Conservation (phyloP, 2,329 filamentous ascomycete species). For the Aspergillus tubingensis region DNA sequence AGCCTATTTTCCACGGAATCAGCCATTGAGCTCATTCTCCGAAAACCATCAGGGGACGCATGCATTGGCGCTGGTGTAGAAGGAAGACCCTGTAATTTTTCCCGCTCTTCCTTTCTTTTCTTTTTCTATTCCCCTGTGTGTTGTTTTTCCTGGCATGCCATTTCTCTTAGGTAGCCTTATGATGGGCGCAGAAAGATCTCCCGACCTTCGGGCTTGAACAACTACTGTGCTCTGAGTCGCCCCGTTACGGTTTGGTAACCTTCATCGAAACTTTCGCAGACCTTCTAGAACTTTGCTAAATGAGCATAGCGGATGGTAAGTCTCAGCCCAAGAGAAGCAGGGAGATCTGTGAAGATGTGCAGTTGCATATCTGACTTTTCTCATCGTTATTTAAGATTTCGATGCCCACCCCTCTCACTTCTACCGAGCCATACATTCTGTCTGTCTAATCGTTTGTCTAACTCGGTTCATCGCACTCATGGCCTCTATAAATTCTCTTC, state of each 20-base stretch:
- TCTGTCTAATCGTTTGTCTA: neutral
- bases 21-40: slow-evolving; percentile 11
- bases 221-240: slow-evolving; percentile 11
- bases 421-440: neutral
- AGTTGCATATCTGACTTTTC: slow-evolving; percentile 5
- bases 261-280: slow-evolving; percentile 17
- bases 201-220: slow-evolving; percentile 12
- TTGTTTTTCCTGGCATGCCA: too few species aligned
- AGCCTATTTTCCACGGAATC: slow-evolving; percentile 9
- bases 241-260: too few species aligned
- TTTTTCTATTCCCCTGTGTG: neutral
- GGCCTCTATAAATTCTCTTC: slow-evolving; percentile 66
- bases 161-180: slow-evolving; percentile 7
- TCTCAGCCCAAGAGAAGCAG: slow-evolving; percentile 14
- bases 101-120: slow-evolving; percentile 10
- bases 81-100: slow-evolving; percentile 11
- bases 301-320: slow-evolving; percentile 15
- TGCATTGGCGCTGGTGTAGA: slow-evolving; percentile 9
- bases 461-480: slow-evolving; percentile 44
- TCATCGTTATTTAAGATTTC: slow-evolving; percentile 7
- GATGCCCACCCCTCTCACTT: neutral
- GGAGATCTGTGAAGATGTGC: slow-evolving; percentile 12
- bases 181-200: slow-evolving; percentile 13
- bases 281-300: slow-evolving; percentile 31
- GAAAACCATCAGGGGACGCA: slow-evolving; percentile 26